Evolutionary conservation across 306 rosid genomes (phyloP), one percentile per base, ranked within the genome.

Genomic region (Quillaja saponaria): DNA sequence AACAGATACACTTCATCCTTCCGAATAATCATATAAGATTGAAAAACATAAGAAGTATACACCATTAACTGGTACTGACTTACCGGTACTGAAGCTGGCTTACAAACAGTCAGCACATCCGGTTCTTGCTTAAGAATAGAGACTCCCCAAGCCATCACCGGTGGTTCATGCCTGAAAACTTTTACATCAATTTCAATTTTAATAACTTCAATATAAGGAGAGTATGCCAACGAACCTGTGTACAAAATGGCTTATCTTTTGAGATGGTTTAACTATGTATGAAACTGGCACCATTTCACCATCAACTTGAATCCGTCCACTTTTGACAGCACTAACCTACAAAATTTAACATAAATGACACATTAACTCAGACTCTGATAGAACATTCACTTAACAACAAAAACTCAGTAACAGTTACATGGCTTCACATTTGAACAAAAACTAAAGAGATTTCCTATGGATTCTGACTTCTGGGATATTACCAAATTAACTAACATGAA

Each of bases 51-150:
- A 40, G 10, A 53, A 40, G 28, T n/a, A n/a, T n/a, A n/a, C 42
- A 44, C 20, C 18, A 17, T 7, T 15, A 35, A 61, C 25, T 47
- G 49, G 42, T 8, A 13, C 56, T 42, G 64, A 80, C 95, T 81
- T 69, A 85, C 95, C n/a, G 97, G 97, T 21, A 85, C 83, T 45
- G 96, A 87, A 14, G 96, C 91, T 3, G 96, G 97, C 64, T 91
- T 84, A 78, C 85, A 87, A 81, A 91, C 61, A 44, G 86, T 84
- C 58, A 91, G 51, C 67, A 87, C 91, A 65, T 91, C 87, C 0
- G 67, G 53, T 50, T 87, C 96, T 13, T 78, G 71, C 1, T 58
- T 72, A 58, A 91, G 89, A 71, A 91, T 61, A 34, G 64, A 55
- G 52, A 91, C 81, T 15, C 77, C 78, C 15, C 69, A 74, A 78